A percentile compares a stretch with the other conserved stretches of the same genome.
These are phyloP conservation scores for Talaromyces sp. DNA, from an alignment of 2,329 filamentous ascomycete genomes.

Conservation along the genomic window DNA sequence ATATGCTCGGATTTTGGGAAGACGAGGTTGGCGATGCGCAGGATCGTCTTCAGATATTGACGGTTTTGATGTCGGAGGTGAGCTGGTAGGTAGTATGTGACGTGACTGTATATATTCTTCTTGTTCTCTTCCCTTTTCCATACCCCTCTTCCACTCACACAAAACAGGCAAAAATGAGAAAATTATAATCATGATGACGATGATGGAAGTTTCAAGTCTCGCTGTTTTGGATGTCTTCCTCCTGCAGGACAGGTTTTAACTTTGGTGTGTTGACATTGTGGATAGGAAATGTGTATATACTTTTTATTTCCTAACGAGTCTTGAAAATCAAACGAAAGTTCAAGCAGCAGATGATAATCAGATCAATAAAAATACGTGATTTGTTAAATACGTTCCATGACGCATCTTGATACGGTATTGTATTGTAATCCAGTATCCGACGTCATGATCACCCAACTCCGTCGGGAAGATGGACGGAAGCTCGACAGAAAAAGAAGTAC, in stretches of 20 bases:
- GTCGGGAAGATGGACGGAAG: not conserved
- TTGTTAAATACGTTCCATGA: not conserved
- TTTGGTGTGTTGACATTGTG: not conserved
- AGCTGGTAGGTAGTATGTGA: conserved; percentile 1
- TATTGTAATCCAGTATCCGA: conserved; percentile 2
- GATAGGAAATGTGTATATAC: not conserved
- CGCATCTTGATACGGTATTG: not conserved
- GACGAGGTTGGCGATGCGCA: conserved; percentile 24
- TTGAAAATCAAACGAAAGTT: not conserved
- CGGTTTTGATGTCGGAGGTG: conserved; percentile 16
- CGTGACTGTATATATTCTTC: not conserved
- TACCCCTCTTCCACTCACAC: not conserved
- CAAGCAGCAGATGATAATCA: no score
- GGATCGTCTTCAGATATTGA: conserved; percentile 22
- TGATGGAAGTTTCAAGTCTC: not conserved
- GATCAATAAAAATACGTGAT: no score
- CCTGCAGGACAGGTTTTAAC: not conserved
- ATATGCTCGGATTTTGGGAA: conserved; percentile 26
- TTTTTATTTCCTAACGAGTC: not conserved
- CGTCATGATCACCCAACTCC: conserved; percentile 9
- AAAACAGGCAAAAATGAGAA: not conserved
- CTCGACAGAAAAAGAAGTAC: not conserved
- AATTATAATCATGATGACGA: not conserved
- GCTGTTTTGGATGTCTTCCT: not conserved
- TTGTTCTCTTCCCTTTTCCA: not conserved